Percentiles rank a stretch among this genome's conserved stretches.
Evolutionary conservation across 345 rosid species (phyloP).

Genomic region (Dipteronia sinensis): DNA sequence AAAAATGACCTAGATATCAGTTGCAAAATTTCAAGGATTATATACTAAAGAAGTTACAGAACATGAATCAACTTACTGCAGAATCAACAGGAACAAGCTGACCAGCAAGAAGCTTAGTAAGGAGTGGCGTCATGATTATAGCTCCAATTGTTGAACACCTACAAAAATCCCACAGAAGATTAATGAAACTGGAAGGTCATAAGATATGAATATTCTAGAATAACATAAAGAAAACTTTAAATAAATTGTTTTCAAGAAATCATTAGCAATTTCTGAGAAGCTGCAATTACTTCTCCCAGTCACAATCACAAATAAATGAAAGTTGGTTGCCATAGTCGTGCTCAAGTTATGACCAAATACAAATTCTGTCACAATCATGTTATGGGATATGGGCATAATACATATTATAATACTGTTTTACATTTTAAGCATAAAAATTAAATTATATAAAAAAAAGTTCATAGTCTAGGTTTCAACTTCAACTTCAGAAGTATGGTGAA

Average conservation of each 20-base stretch:
- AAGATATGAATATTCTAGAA: neutral
- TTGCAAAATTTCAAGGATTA: neutral
- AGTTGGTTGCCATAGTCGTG: neutral
- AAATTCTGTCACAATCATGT: neutral
- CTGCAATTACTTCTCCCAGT: neutral
- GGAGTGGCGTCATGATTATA: conserved; percentile 96
- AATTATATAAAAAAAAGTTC: neutral
- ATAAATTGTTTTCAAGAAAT: neutral
- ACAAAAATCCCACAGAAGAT: conserved; percentile 19
- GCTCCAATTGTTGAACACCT: conserved; percentile 99
- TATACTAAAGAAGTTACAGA: conserved; percentile 2
- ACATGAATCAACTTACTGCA: conserved; percentile 53
- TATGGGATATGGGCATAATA: neutral
- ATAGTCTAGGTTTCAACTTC: neutral
- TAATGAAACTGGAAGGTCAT: conserved; percentile 16
- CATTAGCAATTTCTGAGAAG: neutral
- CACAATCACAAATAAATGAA: neutral
- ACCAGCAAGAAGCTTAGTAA: conserved; percentile 97
- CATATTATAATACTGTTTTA: neutral
- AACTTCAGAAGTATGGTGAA: conserved; percentile 4
- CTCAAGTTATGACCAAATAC: conserved; percentile 6
- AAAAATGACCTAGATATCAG: neutral
- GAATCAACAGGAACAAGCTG: conserved; percentile 99
- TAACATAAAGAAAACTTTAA: neutral
- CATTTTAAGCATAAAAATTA: too few species aligned